Evolutionary conservation across 2,329 filamentous ascomycete species (phyloP), one percentile per base, ranked within the genome.

Genomic region (Aureobasidium lini): DNA sequence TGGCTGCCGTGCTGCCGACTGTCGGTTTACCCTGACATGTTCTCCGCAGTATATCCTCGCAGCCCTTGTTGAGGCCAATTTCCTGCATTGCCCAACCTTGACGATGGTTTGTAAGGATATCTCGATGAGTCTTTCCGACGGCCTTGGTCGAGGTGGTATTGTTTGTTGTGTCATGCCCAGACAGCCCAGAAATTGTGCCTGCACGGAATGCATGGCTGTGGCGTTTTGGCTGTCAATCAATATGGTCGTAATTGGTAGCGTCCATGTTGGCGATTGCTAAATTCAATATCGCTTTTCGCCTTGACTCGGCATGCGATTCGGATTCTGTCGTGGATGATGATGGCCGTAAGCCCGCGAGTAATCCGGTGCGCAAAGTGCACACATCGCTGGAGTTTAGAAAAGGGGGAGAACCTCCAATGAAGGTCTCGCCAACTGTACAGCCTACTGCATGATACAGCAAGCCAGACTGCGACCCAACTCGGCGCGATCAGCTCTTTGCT

Each of bases 401-500:
- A 23, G 16, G 8, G 47, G 9, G 7, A 37, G 16, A n/a, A 15
- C 47, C 32, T 23, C 2, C 10, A 18, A 2, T 36, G 5, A 8
- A 11, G 8, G 47, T 23, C 32, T 7, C 23, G 0, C 11, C 23
- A 16, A 13, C 15, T 31, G 11, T 18, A 43, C 18, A 42, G 34
- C 29, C 13, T 16, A 57, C 40, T 44, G 39, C 31, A 57, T 10
- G 11, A 57, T 31, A 37, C 52, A 57, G 15, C 52, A 57, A 46
- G 52, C 52, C 42, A 57, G 13, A 23, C 32, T 29, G 42, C 65
- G 64, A 6, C 52, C 61, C 44, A 66, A 67, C 56, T 64, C 66
- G 6, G 64, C 66, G 43, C 61, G 60, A 23, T 66, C 66, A 15
- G 70, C 70, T 1, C 59, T 71, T 32, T 64, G 69, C 31, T 69